phyloP scores from a whole-genome alignment of 2,329 filamentous ascomycete species.

The Tolypocladium ovalisporum region DNA sequence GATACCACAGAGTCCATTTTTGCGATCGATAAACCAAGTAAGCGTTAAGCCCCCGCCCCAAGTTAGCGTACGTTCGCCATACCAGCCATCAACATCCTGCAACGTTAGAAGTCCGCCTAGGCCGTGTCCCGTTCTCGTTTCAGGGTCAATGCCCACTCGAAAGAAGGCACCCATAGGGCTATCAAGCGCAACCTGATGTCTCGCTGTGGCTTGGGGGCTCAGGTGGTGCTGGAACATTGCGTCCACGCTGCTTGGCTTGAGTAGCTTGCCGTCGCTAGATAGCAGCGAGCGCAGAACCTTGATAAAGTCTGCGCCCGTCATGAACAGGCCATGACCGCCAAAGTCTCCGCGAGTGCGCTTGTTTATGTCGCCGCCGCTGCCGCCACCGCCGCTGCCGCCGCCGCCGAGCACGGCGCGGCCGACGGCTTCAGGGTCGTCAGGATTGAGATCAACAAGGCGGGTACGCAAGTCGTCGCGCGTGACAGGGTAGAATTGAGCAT shows the following conservation, averaged over 20 bases:
- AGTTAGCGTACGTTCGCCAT: constrained; percentile 28
- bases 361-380: constrained; percentile 16
- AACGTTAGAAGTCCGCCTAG: constrained; percentile 29
- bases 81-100: constrained; percentile 30
- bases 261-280: constrained; percentile 34
- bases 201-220: constrained; percentile 12
- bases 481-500: constrained; percentile 25
- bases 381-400: too few species aligned
- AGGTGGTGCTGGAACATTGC: constrained; percentile 38
- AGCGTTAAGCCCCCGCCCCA: constrained; percentile 36
- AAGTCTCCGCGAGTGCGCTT: constrained; percentile 15
- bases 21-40: constrained; percentile 37
- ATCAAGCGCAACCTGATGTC: constrained; percentile 15
- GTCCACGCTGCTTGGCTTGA: constrained; percentile 28
- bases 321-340: constrained; percentile 32
- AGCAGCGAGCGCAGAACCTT: constrained; percentile 31
- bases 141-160: constrained; percentile 19
- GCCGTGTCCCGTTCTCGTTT: constrained; percentile 24
- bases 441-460: constrained; percentile 25
- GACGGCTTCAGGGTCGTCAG: constrained; percentile 19
- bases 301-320: constrained; percentile 29
- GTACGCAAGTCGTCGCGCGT: constrained; percentile 24
- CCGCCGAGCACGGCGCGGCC: constrained; percentile 10
- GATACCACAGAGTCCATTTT: constrained; percentile 31
- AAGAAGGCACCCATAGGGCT: constrained; percentile 23